These are phyloP conservation scores for Dendrocalamus sinicus DNA, from an alignment of 176 grass and related monocot species.

Conservation along the genomic window DNA sequence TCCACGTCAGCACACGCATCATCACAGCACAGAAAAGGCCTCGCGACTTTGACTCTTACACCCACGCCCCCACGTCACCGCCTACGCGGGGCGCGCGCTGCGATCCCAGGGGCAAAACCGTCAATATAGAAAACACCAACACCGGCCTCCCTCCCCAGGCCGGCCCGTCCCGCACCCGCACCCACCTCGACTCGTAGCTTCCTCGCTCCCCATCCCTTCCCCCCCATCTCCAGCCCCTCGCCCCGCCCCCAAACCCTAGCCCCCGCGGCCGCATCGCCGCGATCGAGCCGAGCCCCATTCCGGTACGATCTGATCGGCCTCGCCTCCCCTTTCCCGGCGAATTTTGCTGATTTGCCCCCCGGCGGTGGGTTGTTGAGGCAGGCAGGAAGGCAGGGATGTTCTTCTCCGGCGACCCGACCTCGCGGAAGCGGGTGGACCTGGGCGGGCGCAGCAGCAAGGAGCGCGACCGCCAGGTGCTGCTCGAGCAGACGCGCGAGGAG, in stretches of 20 bases:
- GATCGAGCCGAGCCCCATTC: conserved; percentile 16
- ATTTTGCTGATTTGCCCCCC: neutral
- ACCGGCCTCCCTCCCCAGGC: neutral
- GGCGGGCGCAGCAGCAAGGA: conserved; percentile 95
- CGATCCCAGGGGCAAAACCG: conserved; percentile 21
- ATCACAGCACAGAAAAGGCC: neutral
- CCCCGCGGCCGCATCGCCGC: neutral
- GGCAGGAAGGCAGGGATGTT: conserved; percentile 57
- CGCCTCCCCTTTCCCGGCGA: neutral
- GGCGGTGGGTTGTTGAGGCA: neutral
- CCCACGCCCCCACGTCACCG: conserved; percentile 29
- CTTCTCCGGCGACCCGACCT: conserved; percentile 86
- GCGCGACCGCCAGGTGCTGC: conserved; percentile 85
- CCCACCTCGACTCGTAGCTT: conserved; percentile 8
- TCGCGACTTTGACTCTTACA: neutral
- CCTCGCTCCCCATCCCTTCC: neutral
- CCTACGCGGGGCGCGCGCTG: neutral
- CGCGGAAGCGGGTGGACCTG: conserved; percentile 85
- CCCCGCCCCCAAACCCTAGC: conserved; percentile 34
- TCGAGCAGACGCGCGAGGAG: conserved; percentile 86
- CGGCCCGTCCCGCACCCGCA: neutral
- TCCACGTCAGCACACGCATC: conserved; percentile 23
- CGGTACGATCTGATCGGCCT: conserved; percentile 39
- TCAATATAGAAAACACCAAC: neutral
- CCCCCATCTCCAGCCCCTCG: neutral